Conservation (phyloP, 495 filamentous ascomycete genomes). For the Penicillium silybi region DNA sequence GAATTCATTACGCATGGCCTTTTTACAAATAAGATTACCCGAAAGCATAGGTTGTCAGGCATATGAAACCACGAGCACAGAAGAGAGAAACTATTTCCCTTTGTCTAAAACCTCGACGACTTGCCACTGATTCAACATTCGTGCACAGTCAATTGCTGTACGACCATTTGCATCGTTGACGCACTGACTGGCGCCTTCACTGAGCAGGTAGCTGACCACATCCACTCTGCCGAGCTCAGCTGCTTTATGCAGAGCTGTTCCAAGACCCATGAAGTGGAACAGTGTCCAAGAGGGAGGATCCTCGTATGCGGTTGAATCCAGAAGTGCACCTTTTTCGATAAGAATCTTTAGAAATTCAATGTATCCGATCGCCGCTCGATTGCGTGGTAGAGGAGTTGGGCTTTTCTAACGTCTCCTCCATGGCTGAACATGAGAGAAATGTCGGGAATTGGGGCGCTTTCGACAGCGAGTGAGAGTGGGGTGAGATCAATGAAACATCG, state of each 20-base stretch:
- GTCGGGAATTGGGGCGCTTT: conserved; percentile 12
- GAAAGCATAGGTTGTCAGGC: too few species aligned
- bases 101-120: background rate
- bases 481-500: conserved; percentile 17
- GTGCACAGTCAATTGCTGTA: conserved; percentile 3
- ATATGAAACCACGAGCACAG: too few species aligned
- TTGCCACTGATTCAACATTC: background rate
- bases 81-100: too few species aligned
- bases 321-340: conserved; percentile 6
- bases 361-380: conserved; percentile 11
- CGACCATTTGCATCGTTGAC: conserved; percentile 5
- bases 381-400: conserved; percentile 20
- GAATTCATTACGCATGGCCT: too few species aligned
- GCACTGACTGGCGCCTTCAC: background rate
- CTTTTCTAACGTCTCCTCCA: conserved; percentile 18
- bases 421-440: conserved; percentile 12
- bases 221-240: conserved; percentile 3
- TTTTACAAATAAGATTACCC: too few species aligned
- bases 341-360: conserved; percentile 16
- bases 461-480: conserved; percentile 18
- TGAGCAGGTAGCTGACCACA: conserved; percentile 5
- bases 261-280: conserved; percentile 11
- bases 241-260: conserved; percentile 19
- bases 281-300: conserved; percentile 12
- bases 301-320: conserved; percentile 14